phyloP scores from a whole-genome alignment of 495 filamentous ascomycete species.

The Xylaria bambusicola region DNA sequence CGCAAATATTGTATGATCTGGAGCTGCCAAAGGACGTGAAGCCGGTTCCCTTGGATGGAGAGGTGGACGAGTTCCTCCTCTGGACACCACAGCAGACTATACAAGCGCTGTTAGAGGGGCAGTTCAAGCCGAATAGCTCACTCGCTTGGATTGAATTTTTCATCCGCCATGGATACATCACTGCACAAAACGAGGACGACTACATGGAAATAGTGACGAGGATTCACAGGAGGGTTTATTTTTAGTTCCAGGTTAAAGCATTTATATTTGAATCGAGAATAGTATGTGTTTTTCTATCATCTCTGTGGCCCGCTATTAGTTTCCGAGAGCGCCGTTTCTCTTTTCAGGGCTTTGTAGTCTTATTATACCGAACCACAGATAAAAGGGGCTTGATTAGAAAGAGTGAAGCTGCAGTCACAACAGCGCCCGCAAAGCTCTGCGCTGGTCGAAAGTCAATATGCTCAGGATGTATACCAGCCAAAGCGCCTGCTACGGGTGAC shows the following conservation, averaged over 20 bases:
- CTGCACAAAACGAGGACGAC: conserved; percentile 68
- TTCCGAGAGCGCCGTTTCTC: too few species aligned
- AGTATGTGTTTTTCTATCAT: too few species aligned
- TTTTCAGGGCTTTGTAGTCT: not conserved
- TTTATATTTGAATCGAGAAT: too few species aligned
- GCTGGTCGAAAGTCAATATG: not conserved
- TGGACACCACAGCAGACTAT: conserved; percentile 63
- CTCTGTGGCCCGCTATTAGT: too few species aligned
- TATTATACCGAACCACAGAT: not conserved
- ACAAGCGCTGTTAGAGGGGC: conserved; percentile 58
- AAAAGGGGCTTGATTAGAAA: not conserved
- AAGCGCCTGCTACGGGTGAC: not conserved
- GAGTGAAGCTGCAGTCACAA: not conserved
- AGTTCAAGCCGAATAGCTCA: conserved; percentile 84
- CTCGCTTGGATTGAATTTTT: conserved; percentile 77
- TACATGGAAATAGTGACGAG: conserved; percentile 72
- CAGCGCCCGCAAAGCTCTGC: conserved; percentile 2
- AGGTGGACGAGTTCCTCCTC: conserved; percentile 75
- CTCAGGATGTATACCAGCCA: not conserved
- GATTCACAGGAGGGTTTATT: conserved; percentile 58
- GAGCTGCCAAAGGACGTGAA: conserved; percentile 60
- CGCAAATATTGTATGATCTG: conserved; percentile 75
- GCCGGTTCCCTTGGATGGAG: conserved; percentile 68
- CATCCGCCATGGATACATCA: conserved; percentile 74
- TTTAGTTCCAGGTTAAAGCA: too few species aligned